Conservation (phyloP, 2,329 filamentous ascomycete species). For the Pseudogymnoascus sp. region DNA sequence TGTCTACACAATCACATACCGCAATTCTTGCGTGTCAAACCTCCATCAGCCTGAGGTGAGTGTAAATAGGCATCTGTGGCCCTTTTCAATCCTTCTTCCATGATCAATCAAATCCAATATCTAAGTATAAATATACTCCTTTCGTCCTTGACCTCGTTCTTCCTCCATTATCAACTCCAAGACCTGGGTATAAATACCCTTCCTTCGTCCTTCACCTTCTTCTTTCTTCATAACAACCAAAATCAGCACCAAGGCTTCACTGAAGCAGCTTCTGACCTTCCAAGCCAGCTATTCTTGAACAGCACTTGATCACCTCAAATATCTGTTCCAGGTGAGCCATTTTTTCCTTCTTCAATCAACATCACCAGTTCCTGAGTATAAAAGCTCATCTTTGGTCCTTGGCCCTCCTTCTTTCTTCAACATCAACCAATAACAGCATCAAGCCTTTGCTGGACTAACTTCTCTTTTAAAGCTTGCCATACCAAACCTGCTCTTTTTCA, state of each 20-base stretch:
- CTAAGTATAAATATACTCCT: not conserved
- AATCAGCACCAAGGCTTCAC: not conserved
- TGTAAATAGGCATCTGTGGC: not conserved
- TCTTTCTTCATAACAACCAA: not conserved
- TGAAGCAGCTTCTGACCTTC: not conserved
- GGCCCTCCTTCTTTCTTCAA: not conserved
- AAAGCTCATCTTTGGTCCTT: not conserved
- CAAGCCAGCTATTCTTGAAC: not conserved
- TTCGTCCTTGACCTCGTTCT: not conserved
- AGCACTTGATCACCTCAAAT: not conserved
- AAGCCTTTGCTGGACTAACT: not conserved
- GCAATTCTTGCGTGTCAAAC: not conserved
- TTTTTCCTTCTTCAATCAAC: not conserved
- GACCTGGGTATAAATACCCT: not conserved
- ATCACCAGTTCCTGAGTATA: not conserved
- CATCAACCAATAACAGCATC: not conserved
- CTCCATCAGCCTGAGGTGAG: not conserved
- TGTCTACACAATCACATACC: not conserved
- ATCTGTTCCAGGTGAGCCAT: not conserved
- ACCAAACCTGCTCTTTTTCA: not conserved
- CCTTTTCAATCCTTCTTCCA: not conserved
- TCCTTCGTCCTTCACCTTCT: not conserved
- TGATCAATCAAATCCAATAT: not conserved
- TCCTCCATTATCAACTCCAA: not conserved
- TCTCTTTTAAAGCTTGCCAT: not conserved